phyloP scores from a whole-genome alignment of 2,329 filamentous ascomycete genomes.

The Tolypocladium cylindrosporum region DNA sequence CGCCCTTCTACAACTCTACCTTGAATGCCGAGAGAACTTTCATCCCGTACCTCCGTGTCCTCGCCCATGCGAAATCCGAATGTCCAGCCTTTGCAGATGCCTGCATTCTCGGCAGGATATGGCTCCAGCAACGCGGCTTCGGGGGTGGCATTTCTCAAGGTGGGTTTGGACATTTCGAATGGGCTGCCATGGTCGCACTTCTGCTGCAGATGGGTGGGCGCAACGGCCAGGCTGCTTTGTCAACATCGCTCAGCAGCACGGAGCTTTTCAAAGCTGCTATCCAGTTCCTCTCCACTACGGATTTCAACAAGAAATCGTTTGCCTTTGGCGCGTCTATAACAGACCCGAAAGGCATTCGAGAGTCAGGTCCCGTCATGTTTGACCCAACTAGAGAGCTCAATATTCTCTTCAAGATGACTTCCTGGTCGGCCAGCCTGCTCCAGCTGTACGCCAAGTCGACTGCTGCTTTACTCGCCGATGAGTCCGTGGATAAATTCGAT shows the following conservation, averaged over 20 bases:
- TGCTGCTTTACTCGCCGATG: constrained; percentile 64
- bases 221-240: constrained; percentile 62
- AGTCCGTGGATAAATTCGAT: constrained; percentile 69
- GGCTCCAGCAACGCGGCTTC: constrained; percentile 84
- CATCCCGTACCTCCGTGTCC: constrained; percentile 62
- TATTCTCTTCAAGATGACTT: constrained; percentile 79
- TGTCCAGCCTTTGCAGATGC: constrained; percentile 72
- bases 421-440: constrained; percentile 70
- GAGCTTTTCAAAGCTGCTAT: constrained; percentile 91
- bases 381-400: constrained; percentile 70
- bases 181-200: constrained; percentile 70
- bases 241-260: constrained; percentile 74
- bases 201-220: constrained; percentile 69
- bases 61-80: constrained; percentile 59
- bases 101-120: constrained; percentile 75
- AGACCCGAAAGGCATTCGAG: constrained; percentile 25
- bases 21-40: constrained; percentile 69
- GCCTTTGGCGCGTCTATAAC: constrained; percentile 29
- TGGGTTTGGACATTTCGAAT: constrained; percentile 91
- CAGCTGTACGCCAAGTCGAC: constrained; percentile 67
- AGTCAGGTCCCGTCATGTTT: constrained; percentile 60
- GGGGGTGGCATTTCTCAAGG: constrained; percentile 58
- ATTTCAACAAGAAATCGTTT: constrained; percentile 60
- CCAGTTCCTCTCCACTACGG: constrained; percentile 71
- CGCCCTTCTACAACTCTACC: constrained; percentile 83